These are phyloP conservation scores for Ophiobolus disseminans DNA, from an alignment of 2,329 filamentous ascomycete species.

Conservation along the genomic window DNA sequence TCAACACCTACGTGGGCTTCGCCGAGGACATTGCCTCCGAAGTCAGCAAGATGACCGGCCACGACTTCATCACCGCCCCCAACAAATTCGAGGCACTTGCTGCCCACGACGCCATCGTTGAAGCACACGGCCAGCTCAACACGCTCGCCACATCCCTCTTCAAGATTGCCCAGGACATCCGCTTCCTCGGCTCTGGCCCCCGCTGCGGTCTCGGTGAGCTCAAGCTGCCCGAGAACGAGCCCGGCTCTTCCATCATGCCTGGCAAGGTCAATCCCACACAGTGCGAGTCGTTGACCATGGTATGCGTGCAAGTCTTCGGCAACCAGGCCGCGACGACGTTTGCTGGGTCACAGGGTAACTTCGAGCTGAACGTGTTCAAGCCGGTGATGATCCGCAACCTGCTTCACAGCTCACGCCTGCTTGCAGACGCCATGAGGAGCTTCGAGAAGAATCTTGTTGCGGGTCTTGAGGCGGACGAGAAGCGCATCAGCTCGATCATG, in stretches of 20 bases:
- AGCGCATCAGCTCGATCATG: slow-evolving; percentile 86
- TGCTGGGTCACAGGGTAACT: slow-evolving; percentile 96
- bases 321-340: slow-evolving; percentile 94
- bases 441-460: slow-evolving; percentile 93
- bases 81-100: slow-evolving; percentile 99
- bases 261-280: slow-evolving; percentile 99
- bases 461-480: slow-evolving; percentile 91
- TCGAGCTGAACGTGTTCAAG: slow-evolving; percentile 99
- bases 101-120: slow-evolving; percentile 93
- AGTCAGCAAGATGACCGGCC: slow-evolving; percentile 90
- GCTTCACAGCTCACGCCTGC: slow-evolving; percentile 86
- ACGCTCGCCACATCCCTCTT: slow-evolving; percentile 88
- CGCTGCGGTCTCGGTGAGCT: slow-evolving; percentile 96
- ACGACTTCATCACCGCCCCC: slow-evolving; percentile 91
- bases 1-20: slow-evolving; percentile 97
- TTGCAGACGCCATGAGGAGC: slow-evolving; percentile 90
- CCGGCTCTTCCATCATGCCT: slow-evolving; percentile 97
- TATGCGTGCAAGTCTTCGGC: slow-evolving; percentile 96
- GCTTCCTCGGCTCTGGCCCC: slow-evolving; percentile 94
- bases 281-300: slow-evolving; percentile 97
- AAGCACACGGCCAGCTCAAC: slow-evolving; percentile 92
- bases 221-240: slow-evolving; percentile 94
- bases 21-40: slow-evolving; percentile 91
- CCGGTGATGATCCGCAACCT: slow-evolving; percentile 94
- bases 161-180: slow-evolving; percentile 98